Evolutionary conservation across 2,329 filamentous ascomycete genomes (phyloP), one percentile per base, ranked within the genome.

Genomic region (Sarocladium strictum): DNA sequence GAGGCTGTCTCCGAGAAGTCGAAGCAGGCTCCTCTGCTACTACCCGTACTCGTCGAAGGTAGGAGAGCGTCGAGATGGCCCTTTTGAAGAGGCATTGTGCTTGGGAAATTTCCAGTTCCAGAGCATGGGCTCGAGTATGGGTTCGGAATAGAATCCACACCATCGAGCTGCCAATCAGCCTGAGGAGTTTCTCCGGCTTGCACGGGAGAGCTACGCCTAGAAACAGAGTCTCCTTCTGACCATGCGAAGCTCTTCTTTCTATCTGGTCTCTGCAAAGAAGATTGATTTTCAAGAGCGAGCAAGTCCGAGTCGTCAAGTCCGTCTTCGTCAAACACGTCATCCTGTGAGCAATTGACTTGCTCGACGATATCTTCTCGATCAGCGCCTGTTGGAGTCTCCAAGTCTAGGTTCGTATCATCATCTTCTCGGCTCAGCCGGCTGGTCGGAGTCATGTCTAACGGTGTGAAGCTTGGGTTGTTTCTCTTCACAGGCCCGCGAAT

Each of bases 381-480:
- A 15, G 10, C 10, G 51, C 15, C 26, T 9, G 29, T n/a, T 27
- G 55, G 58, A 38, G 61, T 61, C 45, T 61, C 58, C 7, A 61
- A 50, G 45, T 62, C 59, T 10, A 55, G 64, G n/a, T 58, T 63
- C 17, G 37, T 38, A 10, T 15, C 11, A 15, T 38, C 11, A 38
- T 15, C 12, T 17, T 15, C 12, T 10, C 5, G 9, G 10, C 38
- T 6, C 10, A 17, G 38, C 17, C 38, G 38, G 17, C n/a, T 43
- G 1, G 63, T 69, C 4, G 68, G 66, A 5, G 68, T 69, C 2
- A 66, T 68, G 6, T 71, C 67, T 2, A 71, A 61, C 53, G 70
- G 56, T 2, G 62, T 61, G 17, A 71, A 61, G 37, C 47, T 51
- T 15, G n/a, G n/a, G n/a, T 33, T 51, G 3, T 4, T 33, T 9